Evolutionary conservation across 1,284 basidiomycete species (phyloP), one percentile per base, ranked within the genome.

Genomic region (Spongiforma sp.): DNA sequence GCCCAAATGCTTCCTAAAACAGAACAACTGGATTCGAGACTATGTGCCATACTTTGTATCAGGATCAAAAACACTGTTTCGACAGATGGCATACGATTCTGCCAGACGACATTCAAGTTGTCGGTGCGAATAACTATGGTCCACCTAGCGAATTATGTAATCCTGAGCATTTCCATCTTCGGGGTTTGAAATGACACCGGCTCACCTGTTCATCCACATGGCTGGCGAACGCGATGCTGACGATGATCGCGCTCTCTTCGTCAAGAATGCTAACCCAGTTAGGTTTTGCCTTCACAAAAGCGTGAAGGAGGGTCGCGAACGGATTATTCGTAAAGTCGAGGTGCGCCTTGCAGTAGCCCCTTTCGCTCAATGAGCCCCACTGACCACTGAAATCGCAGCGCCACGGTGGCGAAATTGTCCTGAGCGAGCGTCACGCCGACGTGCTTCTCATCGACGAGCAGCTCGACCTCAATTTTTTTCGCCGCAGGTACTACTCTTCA

Each of bases 381-480:
- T 8, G 17, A 19, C n/a, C 4, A 26, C 4, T 3, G 5, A 24
- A 28, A 50, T 3, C 19, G 1, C 36, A 78, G 74, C 61, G 56
- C 10, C 39, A 71, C 14, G 74, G 74, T 0, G 76, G 74, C 1
- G 2, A 57, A n/a, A 39, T 78, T 17, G 63, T 69, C 26, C 2
- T 10, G 0, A 17, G 66, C 4, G 74, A 78, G 43, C 61, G 41
- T 21, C 10, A n/a, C 5, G 46, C 74, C 24, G 61, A 77, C 34
- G 73, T 77, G 7, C 64, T 75, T 12, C 68, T 75, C 28, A 62
- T 77, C 14, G 77, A 76, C 33, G 75, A 77, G 54, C 63, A 78
- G 50, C 56, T 63, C 17, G 62, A 75, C 33, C 32, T 75, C 26
- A 56, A 39, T 1, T 57, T 75, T 12, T 6, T 77, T 19, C 73